Conservation (phyloP, 2,329 filamentous ascomycete species). For the Claviceps sp. region DNA sequence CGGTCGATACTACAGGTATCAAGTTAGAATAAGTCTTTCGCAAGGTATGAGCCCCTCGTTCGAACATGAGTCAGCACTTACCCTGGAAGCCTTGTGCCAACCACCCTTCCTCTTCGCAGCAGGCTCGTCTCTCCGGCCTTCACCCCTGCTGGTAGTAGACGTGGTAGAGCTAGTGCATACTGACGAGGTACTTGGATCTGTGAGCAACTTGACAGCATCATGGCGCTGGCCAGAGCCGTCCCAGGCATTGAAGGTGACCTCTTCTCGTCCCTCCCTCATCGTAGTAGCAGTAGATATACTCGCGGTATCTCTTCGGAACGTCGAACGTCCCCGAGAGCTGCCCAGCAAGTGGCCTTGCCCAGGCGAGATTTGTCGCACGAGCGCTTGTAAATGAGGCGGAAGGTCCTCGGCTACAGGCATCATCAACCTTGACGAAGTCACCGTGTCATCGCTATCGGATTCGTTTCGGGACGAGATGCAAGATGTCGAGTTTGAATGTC, state of each 20-base stretch:
- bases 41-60: background rate
- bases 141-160: background rate
- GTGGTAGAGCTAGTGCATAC: constrained; percentile 1
- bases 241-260: constrained; percentile 18
- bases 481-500: background rate
- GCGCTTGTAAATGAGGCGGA: background rate
- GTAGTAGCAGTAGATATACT: constrained; percentile 20
- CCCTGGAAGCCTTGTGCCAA: constrained; percentile 13
- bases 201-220: constrained; percentile 11
- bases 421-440: background rate
- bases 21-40: background rate
- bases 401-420: background rate
- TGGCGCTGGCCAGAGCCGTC: constrained; percentile 14
- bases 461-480: background rate
- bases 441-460: background rate
- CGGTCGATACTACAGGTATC: background rate
- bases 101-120: constrained; percentile 5
- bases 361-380: background rate
- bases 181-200: constrained; percentile 7
- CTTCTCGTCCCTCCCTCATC: constrained; percentile 8
- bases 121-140: background rate
- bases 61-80: constrained; percentile 1
- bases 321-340: background rate
- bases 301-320: background rate
- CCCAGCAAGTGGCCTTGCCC: background rate